Evolutionary conservation across 2,329 filamentous ascomycete species (phyloP).

Genomic region (Ceratocystis destructans): DNA sequence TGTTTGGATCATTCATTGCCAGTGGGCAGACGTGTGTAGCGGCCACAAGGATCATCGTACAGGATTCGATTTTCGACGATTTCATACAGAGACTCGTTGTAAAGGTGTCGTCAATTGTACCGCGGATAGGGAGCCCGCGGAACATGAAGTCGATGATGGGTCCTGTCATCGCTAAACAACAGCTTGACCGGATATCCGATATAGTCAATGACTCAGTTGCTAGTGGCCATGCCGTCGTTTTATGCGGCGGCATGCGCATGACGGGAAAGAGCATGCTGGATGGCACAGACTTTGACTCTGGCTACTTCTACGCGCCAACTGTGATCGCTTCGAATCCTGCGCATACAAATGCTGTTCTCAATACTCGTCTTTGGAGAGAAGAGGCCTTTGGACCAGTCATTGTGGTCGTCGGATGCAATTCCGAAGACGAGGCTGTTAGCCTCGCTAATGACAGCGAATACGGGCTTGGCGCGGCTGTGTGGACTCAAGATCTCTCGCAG

Average conservation of each 20-base stretch:
- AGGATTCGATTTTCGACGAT: constrained; percentile 34
- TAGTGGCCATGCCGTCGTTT: constrained; percentile 23
- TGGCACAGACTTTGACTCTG: constrained; percentile 45
- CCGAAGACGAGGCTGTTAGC: constrained; percentile 26
- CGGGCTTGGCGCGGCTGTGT: constrained; percentile 43
- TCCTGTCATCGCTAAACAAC: constrained; percentile 30
- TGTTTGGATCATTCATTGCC: constrained; percentile 35
- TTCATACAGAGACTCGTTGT: constrained; percentile 48
- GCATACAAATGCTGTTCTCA: constrained; percentile 23
- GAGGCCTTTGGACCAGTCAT: constrained; percentile 53
- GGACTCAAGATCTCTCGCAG: constrained; percentile 39
- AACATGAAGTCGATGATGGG: constrained; percentile 28
- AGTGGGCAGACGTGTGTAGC: constrained; percentile 49
- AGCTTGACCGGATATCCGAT: constrained; percentile 46
- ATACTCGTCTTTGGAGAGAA: constrained; percentile 39
- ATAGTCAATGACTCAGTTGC: constrained; percentile 34
- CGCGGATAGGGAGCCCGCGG: constrained; percentile 28
- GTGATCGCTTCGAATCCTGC: constrained; percentile 37
- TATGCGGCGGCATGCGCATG: constrained; percentile 24
- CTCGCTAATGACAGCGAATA: constrained; percentile 35
- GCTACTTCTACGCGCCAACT: constrained; percentile 24
- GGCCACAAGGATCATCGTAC: constrained; percentile 45
- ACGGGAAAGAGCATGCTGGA: constrained; percentile 31
- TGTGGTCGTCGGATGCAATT: constrained; percentile 35
- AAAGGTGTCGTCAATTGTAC: constrained; percentile 31